Evolutionary conservation across 768 basidiomycete genomes (phyloP).

Genomic region (Leucosporidium scottii): DNA sequence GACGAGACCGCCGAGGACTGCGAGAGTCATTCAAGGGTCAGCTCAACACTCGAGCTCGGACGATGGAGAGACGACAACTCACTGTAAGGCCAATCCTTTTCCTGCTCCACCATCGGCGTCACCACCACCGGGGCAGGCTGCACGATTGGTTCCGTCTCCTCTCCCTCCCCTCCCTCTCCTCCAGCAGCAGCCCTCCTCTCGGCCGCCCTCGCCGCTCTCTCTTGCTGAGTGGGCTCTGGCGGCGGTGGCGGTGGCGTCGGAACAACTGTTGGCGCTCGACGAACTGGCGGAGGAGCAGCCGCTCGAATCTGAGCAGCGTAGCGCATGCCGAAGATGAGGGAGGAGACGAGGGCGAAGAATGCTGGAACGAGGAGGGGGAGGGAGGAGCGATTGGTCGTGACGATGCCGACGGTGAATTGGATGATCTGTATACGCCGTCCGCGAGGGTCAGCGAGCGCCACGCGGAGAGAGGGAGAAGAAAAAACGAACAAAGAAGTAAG

Average conservation of each 20-base stretch:
- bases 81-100: background rate
- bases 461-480: background rate
- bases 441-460: background rate
- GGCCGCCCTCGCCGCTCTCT: slow-evolving; percentile 3
- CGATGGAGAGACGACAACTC: background rate
- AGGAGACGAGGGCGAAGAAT: slow-evolving; percentile 34
- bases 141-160: background rate
- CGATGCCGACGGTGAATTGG: slow-evolving; percentile 24
- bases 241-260: slow-evolving; percentile 6
- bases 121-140: background rate
- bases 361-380: slow-evolving; percentile 28
- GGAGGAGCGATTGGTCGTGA: slow-evolving; percentile 26
- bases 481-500: slow-evolving; percentile 31
- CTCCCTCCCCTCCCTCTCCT: background rate
- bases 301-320: slow-evolving; percentile 33
- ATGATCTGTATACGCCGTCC: slow-evolving; percentile 10
- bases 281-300: background rate
- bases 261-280: background rate
- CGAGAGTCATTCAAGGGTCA: too few relatives aligned
- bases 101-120: background rate
- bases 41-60: background rate
- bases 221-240: slow-evolving; percentile 5
- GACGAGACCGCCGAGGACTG: background rate
- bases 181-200: background rate
- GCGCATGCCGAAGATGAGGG: slow-evolving; percentile 35